A percentile compares a stretch with the other conserved stretches of the same genome.
Conservation (phyloP, 176 grass and related monocot genomes). For the Coix lacrymajobi region DNA sequence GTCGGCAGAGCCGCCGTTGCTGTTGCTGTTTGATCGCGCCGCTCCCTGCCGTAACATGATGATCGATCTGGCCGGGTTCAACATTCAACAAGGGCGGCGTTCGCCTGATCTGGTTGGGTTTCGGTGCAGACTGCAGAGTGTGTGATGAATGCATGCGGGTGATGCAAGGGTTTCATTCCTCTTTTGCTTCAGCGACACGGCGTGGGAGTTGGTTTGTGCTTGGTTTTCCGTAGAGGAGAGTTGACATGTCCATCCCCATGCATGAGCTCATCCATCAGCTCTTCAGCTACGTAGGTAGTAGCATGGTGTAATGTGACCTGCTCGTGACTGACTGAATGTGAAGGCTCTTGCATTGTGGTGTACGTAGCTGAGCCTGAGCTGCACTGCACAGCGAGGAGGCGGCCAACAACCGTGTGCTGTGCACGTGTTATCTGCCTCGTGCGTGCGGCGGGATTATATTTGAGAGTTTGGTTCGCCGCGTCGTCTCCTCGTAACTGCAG, state of each 20-base stretch:
- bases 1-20: neutral
- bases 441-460: neutral
- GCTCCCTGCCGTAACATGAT: neutral
- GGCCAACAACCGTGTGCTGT: slow-evolving; percentile 22
- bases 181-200: slow-evolving; percentile 8
- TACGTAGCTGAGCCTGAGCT: neutral
- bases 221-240: neutral
- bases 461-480: neutral
- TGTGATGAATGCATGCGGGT: neutral
- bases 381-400: neutral
- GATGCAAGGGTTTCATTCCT: slow-evolving; percentile 2
- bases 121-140: neutral
- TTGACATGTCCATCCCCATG: slow-evolving; percentile 9
- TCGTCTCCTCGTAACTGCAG: slow-evolving; percentile 31
- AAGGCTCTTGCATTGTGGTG: neutral
- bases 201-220: slow-evolving; percentile 1
- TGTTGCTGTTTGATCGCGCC: neutral
- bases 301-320: neutral
- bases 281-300: too few relatives aligned
- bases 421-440: neutral
- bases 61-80: neutral
- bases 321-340: slow-evolving; percentile 1
- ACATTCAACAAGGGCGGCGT: slow-evolving; percentile 23
- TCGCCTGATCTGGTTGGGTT: neutral
- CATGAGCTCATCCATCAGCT: neutral